These are phyloP conservation scores for Clathrus columnatus DNA, from an alignment of 768 basidiomycete genomes.

Conservation along the genomic window DNA sequence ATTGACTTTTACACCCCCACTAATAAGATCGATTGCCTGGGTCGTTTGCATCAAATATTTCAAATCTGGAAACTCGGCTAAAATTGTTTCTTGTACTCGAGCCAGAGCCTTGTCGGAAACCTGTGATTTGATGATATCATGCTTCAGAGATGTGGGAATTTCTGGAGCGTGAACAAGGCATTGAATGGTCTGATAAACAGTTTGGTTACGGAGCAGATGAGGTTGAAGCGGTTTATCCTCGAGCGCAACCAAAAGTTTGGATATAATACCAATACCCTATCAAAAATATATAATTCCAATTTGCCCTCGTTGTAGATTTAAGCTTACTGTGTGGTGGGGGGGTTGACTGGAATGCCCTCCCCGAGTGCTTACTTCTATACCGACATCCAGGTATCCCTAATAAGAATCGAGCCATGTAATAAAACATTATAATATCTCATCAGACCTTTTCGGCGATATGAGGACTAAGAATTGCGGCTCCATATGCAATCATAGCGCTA, in stretches of 20 bases:
- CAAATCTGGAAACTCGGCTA: constrained; percentile 28
- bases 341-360: constrained; percentile 88
- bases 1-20: constrained; percentile 60
- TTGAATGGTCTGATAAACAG: constrained; percentile 45
- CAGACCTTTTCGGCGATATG: constrained; percentile 56
- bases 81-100: constrained; percentile 37
- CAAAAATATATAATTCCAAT: neutral
- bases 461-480: constrained; percentile 49
- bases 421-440: too few species aligned
- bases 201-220: constrained; percentile 23
- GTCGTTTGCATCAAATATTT: constrained; percentile 56
- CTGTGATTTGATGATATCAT: constrained; percentile 37
- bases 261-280: constrained; percentile 75
- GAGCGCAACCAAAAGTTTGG: constrained; percentile 56
- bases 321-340: constrained; percentile 62
- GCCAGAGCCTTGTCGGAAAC: constrained; percentile 43
- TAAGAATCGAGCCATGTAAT: neutral
- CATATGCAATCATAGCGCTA: constrained; percentile 42
- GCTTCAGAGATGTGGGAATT: constrained; percentile 40
- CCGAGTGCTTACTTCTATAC: constrained; percentile 53
- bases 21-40: constrained; percentile 63
- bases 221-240: constrained; percentile 51
- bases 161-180: constrained; percentile 56
- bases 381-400: constrained; percentile 49
- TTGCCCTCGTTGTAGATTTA: neutral